These are phyloP conservation scores for Leccinum obscurum DNA, from an alignment of 768 basidiomycete genomes.

Conservation along the genomic window DNA sequence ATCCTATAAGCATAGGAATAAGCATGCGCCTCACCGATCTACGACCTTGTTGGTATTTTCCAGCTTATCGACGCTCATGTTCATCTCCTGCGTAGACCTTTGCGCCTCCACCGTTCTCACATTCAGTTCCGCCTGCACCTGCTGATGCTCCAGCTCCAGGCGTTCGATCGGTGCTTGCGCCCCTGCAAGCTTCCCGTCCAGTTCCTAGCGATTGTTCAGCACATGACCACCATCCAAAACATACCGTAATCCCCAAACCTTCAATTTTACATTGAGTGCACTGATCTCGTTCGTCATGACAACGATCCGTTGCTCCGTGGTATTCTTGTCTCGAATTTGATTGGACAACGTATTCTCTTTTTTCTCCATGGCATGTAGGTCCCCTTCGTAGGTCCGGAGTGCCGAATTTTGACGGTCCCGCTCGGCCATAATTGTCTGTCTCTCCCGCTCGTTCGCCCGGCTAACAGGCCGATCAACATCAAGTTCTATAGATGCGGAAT, in stretches of 20 bases:
- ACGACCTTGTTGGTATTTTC: constrained; percentile 58
- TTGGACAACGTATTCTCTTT: constrained; percentile 56
- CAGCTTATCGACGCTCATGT: constrained; percentile 62
- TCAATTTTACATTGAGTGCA: constrained; percentile 44
- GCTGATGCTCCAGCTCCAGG: constrained; percentile 56
- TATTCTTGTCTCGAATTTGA: constrained; percentile 58
- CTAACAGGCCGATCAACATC: background rate
- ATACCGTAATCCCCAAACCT: constrained; percentile 38
- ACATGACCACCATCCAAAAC: too few species aligned
- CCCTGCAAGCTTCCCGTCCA: constrained; percentile 59
- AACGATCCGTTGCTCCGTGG: constrained; percentile 55
- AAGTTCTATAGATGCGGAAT: background rate
- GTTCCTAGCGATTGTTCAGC: constrained; percentile 45
- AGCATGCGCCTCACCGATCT: constrained; percentile 49
- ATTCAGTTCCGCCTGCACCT: constrained; percentile 50
- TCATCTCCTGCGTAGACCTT: constrained; percentile 59
- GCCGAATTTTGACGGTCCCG: constrained; percentile 58
- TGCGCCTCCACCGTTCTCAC: constrained; percentile 54
- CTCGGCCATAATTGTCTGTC: constrained; percentile 54
- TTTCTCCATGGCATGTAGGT: constrained; percentile 62
- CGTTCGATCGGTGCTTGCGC: constrained; percentile 65
- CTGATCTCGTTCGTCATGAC: constrained; percentile 59
- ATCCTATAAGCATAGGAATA: background rate
- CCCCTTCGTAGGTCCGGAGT: constrained; percentile 56
- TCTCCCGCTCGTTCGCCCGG: constrained; percentile 65